A percentile compares a stretch with the other conserved stretches of the same genome.
These are phyloP conservation scores for Lasiosphaeria hispida DNA, from an alignment of 495 filamentous ascomycete species.

Conservation along the genomic window DNA sequence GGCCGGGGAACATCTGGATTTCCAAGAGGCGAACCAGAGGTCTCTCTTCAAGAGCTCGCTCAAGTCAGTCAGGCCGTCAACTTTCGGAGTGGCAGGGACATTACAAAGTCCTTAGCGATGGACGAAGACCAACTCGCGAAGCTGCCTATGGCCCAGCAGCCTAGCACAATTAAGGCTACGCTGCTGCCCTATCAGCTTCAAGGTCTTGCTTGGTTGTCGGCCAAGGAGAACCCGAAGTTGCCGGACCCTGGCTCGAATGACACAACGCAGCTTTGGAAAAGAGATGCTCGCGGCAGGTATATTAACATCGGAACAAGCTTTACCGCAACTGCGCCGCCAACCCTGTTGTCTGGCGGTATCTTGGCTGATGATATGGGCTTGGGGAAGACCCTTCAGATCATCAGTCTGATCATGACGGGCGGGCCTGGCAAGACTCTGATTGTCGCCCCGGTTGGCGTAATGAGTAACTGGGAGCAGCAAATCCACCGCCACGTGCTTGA, in stretches of 20 bases:
- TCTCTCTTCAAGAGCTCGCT: conserved; percentile 60
- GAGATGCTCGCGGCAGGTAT: conserved; percentile 50
- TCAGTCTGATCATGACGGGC: conserved; percentile 70
- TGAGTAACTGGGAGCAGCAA: conserved; percentile 91
- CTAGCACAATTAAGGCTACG: conserved; percentile 57
- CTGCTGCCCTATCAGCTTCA: conserved; percentile 82
- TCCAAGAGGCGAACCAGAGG: conserved; percentile 30
- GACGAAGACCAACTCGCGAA: conserved; percentile 67
- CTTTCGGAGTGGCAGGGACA: conserved; percentile 57
- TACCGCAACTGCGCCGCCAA: conserved; percentile 53
- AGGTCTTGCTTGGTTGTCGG: conserved; percentile 79
- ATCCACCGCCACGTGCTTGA: conserved; percentile 68
- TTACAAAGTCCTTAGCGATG: conserved; percentile 65
- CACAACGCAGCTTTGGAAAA: conserved; percentile 80
- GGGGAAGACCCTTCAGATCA: conserved; percentile 88
- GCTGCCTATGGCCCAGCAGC: conserved; percentile 72
- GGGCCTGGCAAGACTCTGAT: conserved; percentile 69
- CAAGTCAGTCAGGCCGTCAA: conserved; percentile 62
- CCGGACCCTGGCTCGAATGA: conserved; percentile 61
- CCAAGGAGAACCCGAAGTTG: conserved; percentile 68
- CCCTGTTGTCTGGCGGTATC: conserved; percentile 76
- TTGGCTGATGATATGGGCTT: conserved; percentile 94
- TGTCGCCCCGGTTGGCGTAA: conserved; percentile 78
- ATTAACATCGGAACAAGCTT: conserved; percentile 78
- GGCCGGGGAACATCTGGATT: conserved; percentile 34